Percentiles rank a stretch among this genome's conserved stretches.
Conservation (phyloP, 257 asterid genomes). For the Salvia hispanica region DNA sequence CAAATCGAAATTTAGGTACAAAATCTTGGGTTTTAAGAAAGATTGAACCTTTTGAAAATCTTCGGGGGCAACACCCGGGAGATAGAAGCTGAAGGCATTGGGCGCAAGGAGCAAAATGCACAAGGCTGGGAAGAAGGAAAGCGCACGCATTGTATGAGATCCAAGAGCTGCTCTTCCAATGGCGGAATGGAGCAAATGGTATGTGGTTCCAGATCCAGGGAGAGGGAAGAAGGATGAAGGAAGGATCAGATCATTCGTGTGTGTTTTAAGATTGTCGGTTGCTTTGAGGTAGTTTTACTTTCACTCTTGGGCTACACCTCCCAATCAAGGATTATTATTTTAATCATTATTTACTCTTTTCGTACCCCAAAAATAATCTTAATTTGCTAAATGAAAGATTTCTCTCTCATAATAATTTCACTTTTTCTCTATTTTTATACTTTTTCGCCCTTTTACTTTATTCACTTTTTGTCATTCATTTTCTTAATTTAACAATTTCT, state of each 20-base stretch:
- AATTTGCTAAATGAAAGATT: too few species aligned
- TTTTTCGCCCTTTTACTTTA: too few species aligned
- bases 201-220: slow-evolving; percentile 47
- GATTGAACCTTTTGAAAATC: slow-evolving; percentile 65
- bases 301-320: slow-evolving; percentile 37
- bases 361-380: too few species aligned
- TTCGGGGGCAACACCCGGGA: slow-evolving; percentile 88
- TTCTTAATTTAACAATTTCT: too few species aligned
- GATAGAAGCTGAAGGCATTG: slow-evolving; percentile 62
- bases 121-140: slow-evolving; percentile 37
- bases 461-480: too few species aligned
- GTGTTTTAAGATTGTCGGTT: slow-evolving; percentile 46
- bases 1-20: slow-evolving; percentile 13
- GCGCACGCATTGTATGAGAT: slow-evolving; percentile 36
- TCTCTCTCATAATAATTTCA: too few species aligned
- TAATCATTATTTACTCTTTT: neutral
- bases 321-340: slow-evolving; percentile 17
- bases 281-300: slow-evolving; percentile 34
- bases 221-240: slow-evolving; percentile 13
- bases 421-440: too few species aligned
- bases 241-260: slow-evolving; percentile 19
- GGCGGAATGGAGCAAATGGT: slow-evolving; percentile 28
- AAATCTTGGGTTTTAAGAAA: neutral
- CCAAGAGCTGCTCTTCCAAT: slow-evolving; percentile 39
- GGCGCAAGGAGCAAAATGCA: slow-evolving; percentile 52